Evolutionary conservation across 2,329 filamentous ascomycete species (phyloP).

Genomic region (Alternaria conjuncta): DNA sequence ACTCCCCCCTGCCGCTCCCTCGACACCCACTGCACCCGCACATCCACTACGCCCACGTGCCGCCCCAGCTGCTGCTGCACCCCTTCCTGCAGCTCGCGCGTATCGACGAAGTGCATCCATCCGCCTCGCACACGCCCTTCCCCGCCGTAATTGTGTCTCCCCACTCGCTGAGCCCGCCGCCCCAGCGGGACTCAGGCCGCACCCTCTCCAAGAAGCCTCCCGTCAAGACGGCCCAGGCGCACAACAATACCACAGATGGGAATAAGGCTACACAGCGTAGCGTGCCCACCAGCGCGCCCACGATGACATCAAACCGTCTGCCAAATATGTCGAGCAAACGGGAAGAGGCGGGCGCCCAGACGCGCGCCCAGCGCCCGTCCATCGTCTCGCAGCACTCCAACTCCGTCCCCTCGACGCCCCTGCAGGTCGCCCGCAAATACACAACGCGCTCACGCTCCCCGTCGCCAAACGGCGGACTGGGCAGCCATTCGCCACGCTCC

Average conservation of each 20-base stretch:
- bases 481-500: slow-evolving; percentile 85
- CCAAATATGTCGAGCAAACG: slow-evolving; percentile 38
- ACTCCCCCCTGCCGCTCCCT: slow-evolving; percentile 6
- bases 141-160: slow-evolving; percentile 51
- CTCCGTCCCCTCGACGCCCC: slow-evolving; percentile 91
- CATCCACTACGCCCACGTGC: slow-evolving; percentile 16
- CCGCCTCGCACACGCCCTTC: slow-evolving; percentile 23
- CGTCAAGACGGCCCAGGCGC: slow-evolving; percentile 36
- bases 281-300: slow-evolving; percentile 45
- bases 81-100: slow-evolving; percentile 38
- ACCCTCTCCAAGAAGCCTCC: slow-evolving; percentile 38
- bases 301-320: slow-evolving; percentile 47
- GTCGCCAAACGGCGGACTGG: slow-evolving; percentile 74
- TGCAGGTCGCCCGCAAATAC: slow-evolving; percentile 84
- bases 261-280: slow-evolving; percentile 38
- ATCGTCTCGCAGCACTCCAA: slow-evolving; percentile 73
- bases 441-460: slow-evolving; percentile 78
- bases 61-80: slow-evolving; percentile 33
- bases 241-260: slow-evolving; percentile 47
- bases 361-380: slow-evolving; percentile 53
- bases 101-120: slow-evolving; percentile 35
- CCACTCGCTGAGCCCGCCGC: slow-evolving; percentile 41
- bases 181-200: slow-evolving; percentile 41
- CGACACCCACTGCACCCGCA: slow-evolving; percentile 17
- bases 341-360: slow-evolving; percentile 28